phyloP scores from a whole-genome alignment of 768 basidiomycete genomes.

The Rhizopogon rudus region DNA sequence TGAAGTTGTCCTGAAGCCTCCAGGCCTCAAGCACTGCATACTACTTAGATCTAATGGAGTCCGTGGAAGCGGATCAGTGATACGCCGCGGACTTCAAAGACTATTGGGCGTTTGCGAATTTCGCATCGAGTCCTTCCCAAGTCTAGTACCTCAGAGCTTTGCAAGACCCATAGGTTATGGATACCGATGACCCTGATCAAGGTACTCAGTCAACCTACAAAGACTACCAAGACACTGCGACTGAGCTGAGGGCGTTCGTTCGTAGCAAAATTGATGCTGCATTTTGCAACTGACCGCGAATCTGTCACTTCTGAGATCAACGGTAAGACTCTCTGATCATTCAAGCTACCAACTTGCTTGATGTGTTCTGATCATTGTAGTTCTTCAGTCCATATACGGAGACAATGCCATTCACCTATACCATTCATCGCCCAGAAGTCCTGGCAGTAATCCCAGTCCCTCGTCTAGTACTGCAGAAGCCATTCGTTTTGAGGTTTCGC shows the following conservation, averaged over 20 bases:
- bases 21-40: too few species aligned
- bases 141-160: neutral
- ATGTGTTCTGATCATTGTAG: constrained; percentile 29
- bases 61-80: too few species aligned
- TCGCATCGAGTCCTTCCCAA: too few species aligned
- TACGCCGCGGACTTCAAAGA: neutral
- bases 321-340: constrained; percentile 23
- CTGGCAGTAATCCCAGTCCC: constrained; percentile 12
- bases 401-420: constrained; percentile 60
- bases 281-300: constrained; percentile 31
- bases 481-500: constrained; percentile 59
- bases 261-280: constrained; percentile 21
- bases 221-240: constrained; percentile 5
- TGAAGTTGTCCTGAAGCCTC: too few species aligned
- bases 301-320: constrained; percentile 43
- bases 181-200: neutral
- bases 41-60: too few species aligned
- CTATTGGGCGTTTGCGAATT: too few species aligned
- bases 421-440: constrained; percentile 30
- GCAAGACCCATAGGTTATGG: neutral
- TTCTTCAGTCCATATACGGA: constrained; percentile 82
- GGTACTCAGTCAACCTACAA: neutral
- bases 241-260: constrained; percentile 21
- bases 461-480: constrained; percentile 22
- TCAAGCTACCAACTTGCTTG: constrained; percentile 1